Evolutionary conservation across 2,329 filamentous ascomycete genomes (phyloP).

Genomic region (Colletotrichum sp.): DNA sequence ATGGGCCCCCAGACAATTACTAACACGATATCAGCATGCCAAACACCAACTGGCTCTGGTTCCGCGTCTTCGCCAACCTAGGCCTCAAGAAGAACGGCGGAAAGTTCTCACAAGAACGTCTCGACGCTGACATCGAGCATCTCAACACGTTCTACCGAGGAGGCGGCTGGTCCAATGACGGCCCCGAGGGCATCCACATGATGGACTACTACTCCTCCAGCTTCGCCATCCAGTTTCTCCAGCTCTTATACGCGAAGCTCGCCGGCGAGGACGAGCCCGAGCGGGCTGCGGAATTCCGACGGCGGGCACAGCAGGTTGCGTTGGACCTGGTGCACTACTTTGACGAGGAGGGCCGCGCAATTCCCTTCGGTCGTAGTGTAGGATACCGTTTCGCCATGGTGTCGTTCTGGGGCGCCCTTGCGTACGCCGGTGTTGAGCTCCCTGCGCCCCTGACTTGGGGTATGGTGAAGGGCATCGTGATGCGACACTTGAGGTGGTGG

Average conservation of each 20-base stretch:
- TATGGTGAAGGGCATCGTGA: constrained; percentile 76
- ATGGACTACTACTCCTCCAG: constrained; percentile 88
- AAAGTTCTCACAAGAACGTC: constrained; percentile 69
- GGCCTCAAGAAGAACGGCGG: constrained; percentile 78
- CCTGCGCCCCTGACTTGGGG: constrained; percentile 78
- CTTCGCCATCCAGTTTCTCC: constrained; percentile 82
- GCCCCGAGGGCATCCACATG: constrained; percentile 78
- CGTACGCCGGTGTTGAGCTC: constrained; percentile 76
- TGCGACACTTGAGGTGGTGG: constrained; percentile 82
- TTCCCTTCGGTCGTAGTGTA: constrained; percentile 79
- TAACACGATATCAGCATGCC: constrained; percentile 63
- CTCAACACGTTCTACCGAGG: constrained; percentile 84
- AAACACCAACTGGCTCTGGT: constrained; percentile 77
- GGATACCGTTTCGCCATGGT: constrained; percentile 87
- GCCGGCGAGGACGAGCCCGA: constrained; percentile 70
- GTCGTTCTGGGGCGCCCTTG: constrained; percentile 82
- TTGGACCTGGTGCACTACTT: constrained; percentile 79
- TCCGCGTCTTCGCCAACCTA: constrained; percentile 83
- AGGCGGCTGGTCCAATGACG: constrained; percentile 83
- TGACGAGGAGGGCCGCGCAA: constrained; percentile 72
- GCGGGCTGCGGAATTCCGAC: constrained; percentile 72
- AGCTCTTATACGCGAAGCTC: constrained; percentile 77
- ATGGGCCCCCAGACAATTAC: background rate
- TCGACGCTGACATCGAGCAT: constrained; percentile 79
- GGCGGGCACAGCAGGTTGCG: constrained; percentile 69